Base-by-base conservation (phyloP, 140 eudicot species). In the Bidens hawaiensis region DNA sequence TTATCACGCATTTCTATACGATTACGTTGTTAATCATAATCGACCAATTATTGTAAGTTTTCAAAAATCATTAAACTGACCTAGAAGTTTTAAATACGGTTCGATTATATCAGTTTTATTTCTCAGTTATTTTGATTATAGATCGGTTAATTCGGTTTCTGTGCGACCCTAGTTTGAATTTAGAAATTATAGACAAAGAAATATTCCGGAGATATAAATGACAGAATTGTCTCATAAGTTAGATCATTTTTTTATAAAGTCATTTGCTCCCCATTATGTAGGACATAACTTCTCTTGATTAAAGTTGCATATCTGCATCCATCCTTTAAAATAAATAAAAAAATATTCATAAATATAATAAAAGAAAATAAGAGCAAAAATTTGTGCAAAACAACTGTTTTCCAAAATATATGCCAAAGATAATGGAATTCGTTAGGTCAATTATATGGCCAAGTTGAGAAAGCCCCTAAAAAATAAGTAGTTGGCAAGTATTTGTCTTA, bases 221-320 rank as follows among this genome's bases (percentile, higher is more conserved):
- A 36, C 43, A 51, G 25, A 41, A 53, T 52, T 72, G 71, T 63
- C 43, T 12, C 77, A 15, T 30, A 63, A 71, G 41, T 23, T 42
- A 59, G 49, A 53, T 71, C 60, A 63, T 21, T 27, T 2, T n/a
- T n/a, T n/a, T 51, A 25, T 72, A 42, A 26, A 62, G 47, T 52
- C 59, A 52, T 15, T 41, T 52, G 58, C 41, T 38, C 61, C 34
- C 65, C 64, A 51, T 71, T 62, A 52, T 51, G 71, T 63, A 71
- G 65, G 76, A 62, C 76, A 71, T 48, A 41, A 27, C 25, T 40
- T 38, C 64, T 71, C 76, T 71, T 51, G 70, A 62, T 71, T 71
- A 71, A 71, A 61, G 76, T 71, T 27, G 28, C 40, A 62, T 27
- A 9, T 41, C 36, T n/a, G 63, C 22, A 27, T 40, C 28, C 69